These are phyloP conservation scores for Eucalyptus fibrosa DNA, from an alignment of 345 rosid genomes.

Conservation along the genomic window DNA sequence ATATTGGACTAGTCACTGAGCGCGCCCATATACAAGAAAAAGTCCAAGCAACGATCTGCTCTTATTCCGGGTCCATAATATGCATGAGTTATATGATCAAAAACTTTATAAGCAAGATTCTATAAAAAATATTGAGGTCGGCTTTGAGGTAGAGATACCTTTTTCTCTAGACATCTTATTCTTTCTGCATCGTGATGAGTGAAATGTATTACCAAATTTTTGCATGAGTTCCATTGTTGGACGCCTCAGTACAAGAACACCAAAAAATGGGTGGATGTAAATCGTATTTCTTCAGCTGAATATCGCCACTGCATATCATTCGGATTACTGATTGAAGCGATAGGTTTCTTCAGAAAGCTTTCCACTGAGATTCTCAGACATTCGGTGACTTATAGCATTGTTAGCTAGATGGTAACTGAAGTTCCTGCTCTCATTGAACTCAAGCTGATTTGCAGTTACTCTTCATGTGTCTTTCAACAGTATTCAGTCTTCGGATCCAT, in stretches of 20 bases:
- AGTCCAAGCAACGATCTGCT: too few species aligned
- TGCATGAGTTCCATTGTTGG: background rate
- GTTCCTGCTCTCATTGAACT: background rate
- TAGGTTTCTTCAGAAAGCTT: background rate
- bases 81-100: too few species aligned
- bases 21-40: too few species aligned
- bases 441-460: background rate
- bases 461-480: constrained; percentile 18
- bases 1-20: too few species aligned
- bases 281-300: background rate
- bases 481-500: constrained; percentile 82
- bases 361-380: background rate
- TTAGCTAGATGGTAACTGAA: background rate
- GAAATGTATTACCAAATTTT: too few species aligned
- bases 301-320: background rate
- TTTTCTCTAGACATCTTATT: too few species aligned
- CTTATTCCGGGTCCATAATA: too few species aligned
- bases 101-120: too few species aligned
- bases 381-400: background rate
- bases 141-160: too few species aligned
- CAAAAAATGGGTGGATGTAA: background rate
- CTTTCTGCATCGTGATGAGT: too few species aligned
- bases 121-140: accelerated
- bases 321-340: background rate
- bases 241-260: background rate